Conservation (phyloP, 495 filamentous ascomycete species). For the Neurospora cerealis region DNA sequence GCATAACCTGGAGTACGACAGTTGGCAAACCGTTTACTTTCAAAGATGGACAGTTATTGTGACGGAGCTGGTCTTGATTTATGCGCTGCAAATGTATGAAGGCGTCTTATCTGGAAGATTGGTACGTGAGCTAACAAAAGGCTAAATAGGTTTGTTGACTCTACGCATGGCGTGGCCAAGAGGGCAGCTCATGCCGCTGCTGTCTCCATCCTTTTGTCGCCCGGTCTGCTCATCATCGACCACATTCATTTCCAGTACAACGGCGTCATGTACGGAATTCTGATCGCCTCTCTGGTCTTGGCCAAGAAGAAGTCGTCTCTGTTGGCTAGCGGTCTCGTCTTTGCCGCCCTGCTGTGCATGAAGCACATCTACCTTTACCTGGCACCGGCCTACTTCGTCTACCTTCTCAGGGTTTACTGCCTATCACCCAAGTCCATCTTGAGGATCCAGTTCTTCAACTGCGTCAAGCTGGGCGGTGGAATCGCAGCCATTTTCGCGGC, state of each 20-base stretch:
- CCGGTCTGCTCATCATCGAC: constrained; percentile 91
- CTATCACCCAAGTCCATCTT: constrained; percentile 70
- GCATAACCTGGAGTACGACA: constrained; percentile 73
- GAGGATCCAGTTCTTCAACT: constrained; percentile 65
- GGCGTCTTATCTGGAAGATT: background rate
- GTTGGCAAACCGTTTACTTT: constrained; percentile 88
- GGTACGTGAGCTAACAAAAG: constrained; percentile 9
- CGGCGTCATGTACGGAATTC: constrained; percentile 84
- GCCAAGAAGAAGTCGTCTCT: constrained; percentile 68
- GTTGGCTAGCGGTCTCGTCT: constrained; percentile 68
- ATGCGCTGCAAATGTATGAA: constrained; percentile 65
- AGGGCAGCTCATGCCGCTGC: constrained; percentile 80
- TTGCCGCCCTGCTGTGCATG: constrained; percentile 77
- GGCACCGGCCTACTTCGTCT: constrained; percentile 93
- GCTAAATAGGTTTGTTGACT: constrained; percentile 54
- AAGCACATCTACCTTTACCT: constrained; percentile 99
- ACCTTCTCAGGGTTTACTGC: constrained; percentile 75
- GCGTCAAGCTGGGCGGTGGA: constrained; percentile 66
- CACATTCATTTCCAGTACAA: constrained; percentile 99
- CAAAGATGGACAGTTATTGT: constrained; percentile 78
- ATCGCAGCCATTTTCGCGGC: constrained; percentile 62
- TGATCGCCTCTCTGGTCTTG: constrained; percentile 75
- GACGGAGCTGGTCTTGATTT: constrained; percentile 76
- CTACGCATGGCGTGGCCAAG: constrained; percentile 50
- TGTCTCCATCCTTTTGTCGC: constrained; percentile 82